Conservation (phyloP, 306 rosid genomes). For the Pachyrhizus erosus region DNA sequence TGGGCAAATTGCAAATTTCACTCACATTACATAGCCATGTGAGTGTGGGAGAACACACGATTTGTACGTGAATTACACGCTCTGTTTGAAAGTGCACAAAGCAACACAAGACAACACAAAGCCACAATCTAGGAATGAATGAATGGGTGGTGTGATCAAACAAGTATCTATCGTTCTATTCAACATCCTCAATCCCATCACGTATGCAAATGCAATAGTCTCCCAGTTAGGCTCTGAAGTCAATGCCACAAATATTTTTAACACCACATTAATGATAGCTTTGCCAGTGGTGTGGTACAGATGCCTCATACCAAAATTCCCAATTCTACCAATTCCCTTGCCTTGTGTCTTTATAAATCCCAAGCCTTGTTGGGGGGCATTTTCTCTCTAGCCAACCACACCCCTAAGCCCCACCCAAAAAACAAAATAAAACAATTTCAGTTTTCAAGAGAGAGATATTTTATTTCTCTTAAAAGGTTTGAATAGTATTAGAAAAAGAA, state of each 20-base stretch:
- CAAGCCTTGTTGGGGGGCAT: constrained; percentile 34
- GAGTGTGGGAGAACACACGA: background rate
- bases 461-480: background rate
- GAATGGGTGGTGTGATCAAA: constrained; percentile 39
- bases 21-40: background rate
- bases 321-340: constrained; percentile 47
- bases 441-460: background rate
- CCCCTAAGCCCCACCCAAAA: constrained; percentile 25
- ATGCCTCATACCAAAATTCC: constrained; percentile 48
- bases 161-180: constrained; percentile 26
- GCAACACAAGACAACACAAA: background rate
- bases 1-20: constrained; percentile 23
- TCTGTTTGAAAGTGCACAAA: constrained; percentile 13
- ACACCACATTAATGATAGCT: constrained; percentile 26
- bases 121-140: constrained; percentile 39
- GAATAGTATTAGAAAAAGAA: constrained; percentile 35
- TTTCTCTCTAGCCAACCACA: constrained; percentile 46
- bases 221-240: constrained; percentile 58
- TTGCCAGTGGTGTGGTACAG: constrained; percentile 47
- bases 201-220: constrained; percentile 40
- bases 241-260: constrained; percentile 52
- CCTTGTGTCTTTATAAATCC: constrained; percentile 33
- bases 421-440: background rate
- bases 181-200: constrained; percentile 53
- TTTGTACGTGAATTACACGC: constrained; percentile 56